A percentile compares a stretch with the other conserved stretches of the same genome.
Evolutionary conservation across 1,139 yeast genomes (phyloP).

Genomic region (Sugiyamaella castrensis): DNA sequence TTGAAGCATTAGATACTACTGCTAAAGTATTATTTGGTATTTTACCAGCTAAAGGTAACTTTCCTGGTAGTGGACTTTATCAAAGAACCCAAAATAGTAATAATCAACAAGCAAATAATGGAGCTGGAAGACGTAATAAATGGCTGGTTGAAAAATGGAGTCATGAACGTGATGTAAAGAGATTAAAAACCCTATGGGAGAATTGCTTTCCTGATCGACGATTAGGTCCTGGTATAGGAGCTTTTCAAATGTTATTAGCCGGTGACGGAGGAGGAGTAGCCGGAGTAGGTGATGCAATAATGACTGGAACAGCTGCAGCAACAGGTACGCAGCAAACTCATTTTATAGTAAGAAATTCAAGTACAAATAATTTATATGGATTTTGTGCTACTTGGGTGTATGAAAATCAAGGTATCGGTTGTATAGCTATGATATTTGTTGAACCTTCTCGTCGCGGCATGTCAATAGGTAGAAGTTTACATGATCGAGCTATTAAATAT

Average conservation of each 20-base stretch:
- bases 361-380: slow-evolving; percentile 56
- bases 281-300: background rate
- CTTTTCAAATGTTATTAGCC: slow-evolving; percentile 24
- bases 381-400: slow-evolving; percentile 56
- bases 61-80: slow-evolving; percentile 49
- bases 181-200: slow-evolving; percentile 45
- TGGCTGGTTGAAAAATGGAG: slow-evolving; percentile 65
- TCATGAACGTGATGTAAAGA: slow-evolving; percentile 50
- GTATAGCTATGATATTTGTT: slow-evolving; percentile 50
- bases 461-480: slow-evolving; percentile 58
- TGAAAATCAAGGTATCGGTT: slow-evolving; percentile 42
- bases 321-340: slow-evolving; percentile 36
- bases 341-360: slow-evolving; percentile 60
- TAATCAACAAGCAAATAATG: slow-evolving; percentile 12
- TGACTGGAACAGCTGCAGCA: background rate
- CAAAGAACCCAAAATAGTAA: slow-evolving; percentile 26
- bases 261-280: background rate
- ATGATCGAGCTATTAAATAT: slow-evolving; percentile 54
- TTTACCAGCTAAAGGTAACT: slow-evolving; percentile 50
- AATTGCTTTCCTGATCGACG: slow-evolving; percentile 34
- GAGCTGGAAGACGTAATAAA: slow-evolving; percentile 32
- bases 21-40: slow-evolving; percentile 58
- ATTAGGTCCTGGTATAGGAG: slow-evolving; percentile 29
- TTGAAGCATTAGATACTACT: slow-evolving; percentile 49
- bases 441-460: slow-evolving; percentile 56